These are phyloP conservation scores for Blepharisma undulans DNA, from an alignment of 169 alveolate genomes.

Conservation along the genomic window DNA sequence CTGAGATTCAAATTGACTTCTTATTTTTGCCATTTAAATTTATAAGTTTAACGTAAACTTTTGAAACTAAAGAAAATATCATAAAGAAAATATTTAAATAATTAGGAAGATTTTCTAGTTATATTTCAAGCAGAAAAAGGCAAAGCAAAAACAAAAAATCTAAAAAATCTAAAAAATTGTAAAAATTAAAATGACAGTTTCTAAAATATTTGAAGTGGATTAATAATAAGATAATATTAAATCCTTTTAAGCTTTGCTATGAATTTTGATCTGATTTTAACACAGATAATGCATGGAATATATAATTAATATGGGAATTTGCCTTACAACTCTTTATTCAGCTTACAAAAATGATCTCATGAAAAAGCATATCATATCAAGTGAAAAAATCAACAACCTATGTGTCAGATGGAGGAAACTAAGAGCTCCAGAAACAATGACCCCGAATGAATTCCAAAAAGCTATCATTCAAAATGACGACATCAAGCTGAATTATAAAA, in stretches of 20 bases:
- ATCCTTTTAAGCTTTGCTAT: too few relatives aligned
- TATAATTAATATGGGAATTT: constrained; percentile 25
- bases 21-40: constrained; percentile 10
- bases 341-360: not conserved
- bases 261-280: too few relatives aligned
- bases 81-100: too few relatives aligned
- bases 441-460: constrained; percentile 41
- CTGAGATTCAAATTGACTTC: constrained; percentile 63
- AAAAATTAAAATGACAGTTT: not conserved
- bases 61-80: not conserved
- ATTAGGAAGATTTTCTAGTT: too few relatives aligned
- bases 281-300: not conserved
- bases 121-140: too few relatives aligned
- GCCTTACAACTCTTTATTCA: not conserved
- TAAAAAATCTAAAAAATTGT: too few relatives aligned
- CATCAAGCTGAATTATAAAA: constrained; percentile 33
- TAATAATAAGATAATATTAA: too few relatives aligned
- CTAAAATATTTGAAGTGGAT: too few relatives aligned
- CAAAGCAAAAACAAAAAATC: too few relatives aligned
- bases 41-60: not conserved
- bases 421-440: constrained; percentile 30
- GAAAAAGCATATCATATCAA: constrained; percentile 4
- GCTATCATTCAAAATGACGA: constrained; percentile 35
- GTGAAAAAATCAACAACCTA: constrained; percentile 2
- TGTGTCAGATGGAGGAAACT: constrained; percentile 39